Base-by-base conservation (phyloP, 371 early-diverging fungal species). In the Rhizomucor miehei region DNA sequence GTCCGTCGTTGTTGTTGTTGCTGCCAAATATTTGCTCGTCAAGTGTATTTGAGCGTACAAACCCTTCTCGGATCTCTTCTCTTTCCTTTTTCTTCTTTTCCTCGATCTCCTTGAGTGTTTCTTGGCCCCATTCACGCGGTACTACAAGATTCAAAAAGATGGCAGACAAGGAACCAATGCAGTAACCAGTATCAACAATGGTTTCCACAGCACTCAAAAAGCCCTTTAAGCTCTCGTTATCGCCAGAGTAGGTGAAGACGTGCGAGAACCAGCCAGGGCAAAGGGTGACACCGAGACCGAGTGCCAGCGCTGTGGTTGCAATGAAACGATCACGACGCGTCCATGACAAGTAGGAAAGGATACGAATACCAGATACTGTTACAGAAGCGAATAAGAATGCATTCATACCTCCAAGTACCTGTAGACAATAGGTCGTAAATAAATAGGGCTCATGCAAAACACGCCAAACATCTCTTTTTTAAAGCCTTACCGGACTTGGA, bases 241-340 rank as follows among this genome's bases (percentile, higher is more conserved):
- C 48, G n/a, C 86, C 86, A 10, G 51, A 46, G 60, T 83, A 84
- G 19, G 59, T 64, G 49, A 86, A 68, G 29, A 86, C 76, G 52
- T 86, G 70, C 1, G 77, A 72, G 47, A 84, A 77, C 75, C 84
- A 85, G 37, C 65, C 67, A 13, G 59, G 59, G 13, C 52, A 47
- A 17, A 85, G 53, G 0, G 74, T 67, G 1, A 78, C 78, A 19
- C 87, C 87, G 45, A 86, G 44, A 1, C 84, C 86, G 48, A 86
- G 54, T 0, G 74, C 65, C 34, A 77, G 57, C 3, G 77, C 58
- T 14, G 65, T 63, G 6, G 81, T 77, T 11, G 76, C 76, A 58
- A 85, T 84, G 54, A 85, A 80, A 12, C 86, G 71, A 54, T 84
- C 84, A 19, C 86, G 84, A 44, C 86, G 72, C 3, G 85, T 82